Conservation (phyloP, 2,329 filamentous ascomycete genomes). For the Phialophora tarda region DNA sequence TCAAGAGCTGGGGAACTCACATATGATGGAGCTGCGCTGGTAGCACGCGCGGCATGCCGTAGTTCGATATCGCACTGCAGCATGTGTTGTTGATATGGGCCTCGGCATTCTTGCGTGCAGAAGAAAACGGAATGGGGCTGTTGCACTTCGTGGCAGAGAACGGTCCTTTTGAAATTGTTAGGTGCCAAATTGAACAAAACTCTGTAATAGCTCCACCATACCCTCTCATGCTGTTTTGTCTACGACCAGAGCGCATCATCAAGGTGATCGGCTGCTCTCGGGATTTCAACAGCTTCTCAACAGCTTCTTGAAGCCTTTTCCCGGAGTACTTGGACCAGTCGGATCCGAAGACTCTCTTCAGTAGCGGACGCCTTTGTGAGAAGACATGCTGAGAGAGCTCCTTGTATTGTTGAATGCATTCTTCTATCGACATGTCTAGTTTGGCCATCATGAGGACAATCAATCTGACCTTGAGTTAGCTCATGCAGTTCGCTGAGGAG, state of each 20-base stretch:
- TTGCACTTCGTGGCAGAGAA: conserved; percentile 33
- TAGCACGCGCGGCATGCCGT: conserved; percentile 36
- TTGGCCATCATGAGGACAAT: conserved; percentile 58
- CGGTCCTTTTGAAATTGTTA: conserved; percentile 19
- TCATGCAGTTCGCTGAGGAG: conserved; percentile 1
- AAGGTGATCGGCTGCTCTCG: conserved; percentile 22
- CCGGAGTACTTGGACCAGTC: conserved; percentile 33
- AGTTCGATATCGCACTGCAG: conserved; percentile 31
- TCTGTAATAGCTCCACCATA: not conserved
- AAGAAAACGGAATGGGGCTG: conserved; percentile 31
- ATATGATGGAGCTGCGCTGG: conserved; percentile 37
- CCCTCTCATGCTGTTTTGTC: conserved; percentile 29
- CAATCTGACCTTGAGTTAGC: conserved; percentile 43
- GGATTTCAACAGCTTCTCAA: conserved; percentile 29
- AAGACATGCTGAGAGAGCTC: conserved; percentile 42
- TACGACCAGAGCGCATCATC: conserved; percentile 21
- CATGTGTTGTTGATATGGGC: conserved; percentile 29
- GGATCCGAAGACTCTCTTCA: conserved; percentile 29
- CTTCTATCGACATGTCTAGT: conserved; percentile 52
- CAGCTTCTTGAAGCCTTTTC: conserved; percentile 25
- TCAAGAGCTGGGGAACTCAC: not conserved
- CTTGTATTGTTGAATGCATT: conserved; percentile 53
- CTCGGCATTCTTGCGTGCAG: conserved; percentile 35
- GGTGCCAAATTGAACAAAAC: not conserved
- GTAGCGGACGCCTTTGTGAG: conserved; percentile 25